Percentiles rank a stretch among this genome's conserved stretches.
phyloP scores from a whole-genome alignment of 75 land plant genomes.

The Sequoiadendron giganteum region DNA sequence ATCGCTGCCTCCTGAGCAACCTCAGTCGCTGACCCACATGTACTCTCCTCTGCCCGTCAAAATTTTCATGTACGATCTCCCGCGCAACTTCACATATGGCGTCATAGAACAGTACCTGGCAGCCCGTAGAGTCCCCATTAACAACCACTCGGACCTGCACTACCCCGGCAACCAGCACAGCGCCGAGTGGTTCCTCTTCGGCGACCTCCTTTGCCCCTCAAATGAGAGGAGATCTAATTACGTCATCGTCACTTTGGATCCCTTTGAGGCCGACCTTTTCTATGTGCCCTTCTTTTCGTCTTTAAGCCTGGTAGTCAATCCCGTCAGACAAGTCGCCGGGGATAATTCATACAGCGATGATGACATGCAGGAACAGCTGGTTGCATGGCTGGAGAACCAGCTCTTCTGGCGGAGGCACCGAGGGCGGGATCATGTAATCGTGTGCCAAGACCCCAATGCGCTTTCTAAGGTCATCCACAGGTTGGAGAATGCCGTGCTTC shows the following conservation, averaged over 20 bases:
- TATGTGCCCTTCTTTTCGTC: slow-evolving; percentile 95
- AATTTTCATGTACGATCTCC: slow-evolving; percentile 76
- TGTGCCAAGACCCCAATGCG: slow-evolving; percentile 90
- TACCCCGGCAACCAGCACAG: slow-evolving; percentile 92
- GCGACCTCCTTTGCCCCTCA: slow-evolving; percentile 36
- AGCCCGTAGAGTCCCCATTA: slow-evolving; percentile 31
- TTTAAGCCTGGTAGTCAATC: slow-evolving; percentile 62
- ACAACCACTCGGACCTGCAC: slow-evolving; percentile 12
- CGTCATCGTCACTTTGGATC: slow-evolving; percentile 41
- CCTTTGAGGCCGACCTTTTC: slow-evolving; percentile 74
- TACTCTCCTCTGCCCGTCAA: slow-evolving; percentile 20
- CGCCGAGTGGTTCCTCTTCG: slow-evolving; percentile 79
- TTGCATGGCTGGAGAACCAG: slow-evolving; percentile 71
- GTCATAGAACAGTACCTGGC: slow-evolving; percentile 59
- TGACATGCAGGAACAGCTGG: slow-evolving; percentile 71
- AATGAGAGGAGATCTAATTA: slow-evolving; percentile 11
- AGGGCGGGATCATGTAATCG: slow-evolving; percentile 86
- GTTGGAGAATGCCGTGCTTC: slow-evolving; percentile 59
- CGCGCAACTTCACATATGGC: slow-evolving; percentile 69
- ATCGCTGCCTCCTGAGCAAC: slow-evolving; percentile 6
- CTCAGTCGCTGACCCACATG: not conserved
- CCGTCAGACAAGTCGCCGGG: slow-evolving; percentile 13
- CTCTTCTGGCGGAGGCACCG: slow-evolving; percentile 61
- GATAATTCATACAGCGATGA: slow-evolving; percentile 51
- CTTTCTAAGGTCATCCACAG: slow-evolving; percentile 53